Evolutionary conservation across 495 filamentous ascomycete genomes (phyloP).

Genomic region (Penicillium angulare): DNA sequence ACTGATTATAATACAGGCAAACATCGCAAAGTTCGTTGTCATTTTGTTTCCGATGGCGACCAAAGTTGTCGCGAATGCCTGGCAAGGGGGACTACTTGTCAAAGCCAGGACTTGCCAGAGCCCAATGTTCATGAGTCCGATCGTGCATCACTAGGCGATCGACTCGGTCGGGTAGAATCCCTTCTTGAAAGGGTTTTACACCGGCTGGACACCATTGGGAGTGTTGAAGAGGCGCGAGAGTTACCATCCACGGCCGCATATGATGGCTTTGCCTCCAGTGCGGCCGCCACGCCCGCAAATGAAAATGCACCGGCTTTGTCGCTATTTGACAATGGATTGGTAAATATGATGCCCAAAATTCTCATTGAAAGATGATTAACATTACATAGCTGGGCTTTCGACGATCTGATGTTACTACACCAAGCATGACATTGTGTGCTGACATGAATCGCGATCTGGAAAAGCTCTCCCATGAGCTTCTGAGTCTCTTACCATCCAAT

Average conservation of each 20-base stretch:
- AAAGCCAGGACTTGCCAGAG: conserved; percentile 51
- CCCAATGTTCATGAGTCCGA: conserved; percentile 30
- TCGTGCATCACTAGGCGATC: conserved; percentile 33
- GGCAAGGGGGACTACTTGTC: conserved; percentile 42
- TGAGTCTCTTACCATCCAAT: conserved; percentile 4
- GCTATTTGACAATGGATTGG: conserved; percentile 14
- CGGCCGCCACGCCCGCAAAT: conserved; percentile 2
- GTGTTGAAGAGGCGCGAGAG: background rate
- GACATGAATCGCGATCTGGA: conserved; percentile 5
- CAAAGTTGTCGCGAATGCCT: conserved; percentile 47
- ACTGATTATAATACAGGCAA: conserved; percentile 10
- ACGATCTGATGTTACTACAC: background rate
- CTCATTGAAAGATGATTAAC: background rate
- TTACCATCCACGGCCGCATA: background rate
- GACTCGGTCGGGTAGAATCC: conserved; percentile 44
- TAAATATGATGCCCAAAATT: background rate
- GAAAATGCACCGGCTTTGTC: conserved; percentile 13
- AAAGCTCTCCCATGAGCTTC: conserved; percentile 6
- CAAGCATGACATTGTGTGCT: background rate
- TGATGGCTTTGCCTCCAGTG: background rate
- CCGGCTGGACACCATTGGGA: too few species aligned
- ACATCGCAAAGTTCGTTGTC: conserved; percentile 20
- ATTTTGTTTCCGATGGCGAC: conserved; percentile 12
- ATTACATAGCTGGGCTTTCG: conserved; percentile 7
- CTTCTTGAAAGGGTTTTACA: conserved; percentile 36